Evolutionary conservation across 176 grass and related monocot genomes (phyloP), one percentile per base, ranked within the genome.

Genomic region (Cenchrus americanus): DNA sequence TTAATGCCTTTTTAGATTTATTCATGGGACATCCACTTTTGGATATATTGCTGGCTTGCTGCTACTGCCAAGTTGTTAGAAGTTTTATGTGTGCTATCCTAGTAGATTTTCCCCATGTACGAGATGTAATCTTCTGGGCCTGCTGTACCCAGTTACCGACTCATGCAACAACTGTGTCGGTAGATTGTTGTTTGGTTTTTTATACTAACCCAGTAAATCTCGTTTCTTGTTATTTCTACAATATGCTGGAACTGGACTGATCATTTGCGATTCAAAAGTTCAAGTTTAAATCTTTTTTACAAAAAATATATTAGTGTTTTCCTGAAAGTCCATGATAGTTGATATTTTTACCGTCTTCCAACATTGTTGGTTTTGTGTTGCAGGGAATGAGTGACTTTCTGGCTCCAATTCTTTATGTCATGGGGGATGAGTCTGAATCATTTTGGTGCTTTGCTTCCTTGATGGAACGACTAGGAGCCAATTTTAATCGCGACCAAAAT

Each of bases 401-500:
- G 77, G 89, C 96, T 27, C 93, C 93, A 11, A 96, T 99, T 83
- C 87, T 96, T 74, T 86, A 87, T 86, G 89, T 96, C 54, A 96
- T 99, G 96, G 86, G 96, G 60, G 90, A 96, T 85, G 96, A 96
- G 73, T 85, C 96, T 0, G 92, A 90, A 85, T 78, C 96, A 76
- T 99, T 99, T 91, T 99, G 96, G 96, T 99, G 91, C 78, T 99
- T 99, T 88, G 86, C 86, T 83, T 83, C 86, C 74, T 88, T 99
- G 82, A 99, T 99, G 96, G 96, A 99, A 85, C 88, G 93, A 24
- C 65, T 99, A 71, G 96, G 93, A 32, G 89, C 91, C 73, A 99
- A 99, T 87, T 98, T 99, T 90, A 99, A 99, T 73, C 93, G 96
- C 21, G 96, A 99, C 79, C 96, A 99, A 69, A 99, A 91, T 81